Evolutionary conservation across 2,329 filamentous ascomycete species (phyloP).

Genomic region (Fusarium burgessii): DNA sequence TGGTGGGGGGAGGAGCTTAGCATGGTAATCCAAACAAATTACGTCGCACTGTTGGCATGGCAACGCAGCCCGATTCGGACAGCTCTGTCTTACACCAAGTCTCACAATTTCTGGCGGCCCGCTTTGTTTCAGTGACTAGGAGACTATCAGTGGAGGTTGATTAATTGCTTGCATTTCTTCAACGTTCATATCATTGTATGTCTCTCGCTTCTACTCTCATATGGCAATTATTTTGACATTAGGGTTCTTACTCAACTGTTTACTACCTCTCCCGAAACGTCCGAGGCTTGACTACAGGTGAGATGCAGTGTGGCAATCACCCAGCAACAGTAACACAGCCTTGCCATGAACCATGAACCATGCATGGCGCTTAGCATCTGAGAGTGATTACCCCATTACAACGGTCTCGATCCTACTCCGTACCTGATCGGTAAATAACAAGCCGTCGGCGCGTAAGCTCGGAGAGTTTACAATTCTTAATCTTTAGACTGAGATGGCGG

Average conservation of each 20-base stretch:
- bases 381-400: constrained; percentile 14
- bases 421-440: constrained; percentile 16
- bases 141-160: constrained; percentile 19
- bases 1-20: constrained; percentile 33
- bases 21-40: constrained; percentile 38
- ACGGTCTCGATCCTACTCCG: constrained; percentile 4
- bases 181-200: not conserved
- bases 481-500: not conserved
- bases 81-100: constrained; percentile 15
- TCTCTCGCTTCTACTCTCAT: not conserved
- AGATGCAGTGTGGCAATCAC: constrained; percentile 4
- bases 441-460: constrained; percentile 20
- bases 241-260: not conserved
- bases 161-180: constrained; percentile 39
- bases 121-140: constrained; percentile 35
- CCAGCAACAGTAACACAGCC: constrained; percentile 21
- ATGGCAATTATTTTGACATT: not conserved
- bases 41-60: constrained; percentile 36
- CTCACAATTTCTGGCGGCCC: constrained; percentile 20
- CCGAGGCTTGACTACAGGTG: not conserved
- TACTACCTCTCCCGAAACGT: not conserved
- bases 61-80: constrained; percentile 21
- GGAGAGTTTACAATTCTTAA: not conserved
- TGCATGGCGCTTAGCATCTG: constrained; percentile 16
- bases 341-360: not conserved